A percentile compares a stretch with the other conserved stretches of the same genome.
phyloP scores from a whole-genome alignment of 225 moss, liverwort and hornwort species.

The Sphagnum tenellum region DNA sequence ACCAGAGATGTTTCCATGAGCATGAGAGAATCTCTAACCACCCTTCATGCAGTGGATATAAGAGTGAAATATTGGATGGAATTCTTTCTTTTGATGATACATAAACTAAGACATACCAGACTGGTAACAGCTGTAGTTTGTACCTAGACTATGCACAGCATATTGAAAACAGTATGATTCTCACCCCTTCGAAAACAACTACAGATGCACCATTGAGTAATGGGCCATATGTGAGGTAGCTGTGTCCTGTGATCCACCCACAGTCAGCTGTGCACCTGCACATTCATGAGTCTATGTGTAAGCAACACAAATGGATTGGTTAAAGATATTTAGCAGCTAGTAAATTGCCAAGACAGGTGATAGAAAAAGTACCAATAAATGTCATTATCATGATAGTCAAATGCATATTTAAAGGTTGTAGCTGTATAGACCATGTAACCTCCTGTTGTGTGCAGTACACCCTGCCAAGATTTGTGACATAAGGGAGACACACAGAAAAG shows the following conservation, averaged over 20 bases:
- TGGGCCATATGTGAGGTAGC: constrained; percentile 94
- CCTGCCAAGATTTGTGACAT: constrained; percentile 21
- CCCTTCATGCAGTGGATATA: too few relatives aligned
- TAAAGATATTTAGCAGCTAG: too few relatives aligned
- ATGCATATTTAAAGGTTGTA: constrained; percentile 53
- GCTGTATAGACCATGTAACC: constrained; percentile 60
- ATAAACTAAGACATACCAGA: too few relatives aligned
- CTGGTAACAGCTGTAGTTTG: too few relatives aligned
- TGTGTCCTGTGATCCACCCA: constrained; percentile 99
- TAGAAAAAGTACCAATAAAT: constrained; percentile 33
- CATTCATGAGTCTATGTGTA: not conserved
- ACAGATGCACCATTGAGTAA: constrained; percentile 82
- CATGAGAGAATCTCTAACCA: too few relatives aligned
- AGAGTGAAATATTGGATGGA: too few relatives aligned
- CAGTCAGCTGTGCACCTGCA: constrained; percentile 97
- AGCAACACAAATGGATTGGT: too few relatives aligned
- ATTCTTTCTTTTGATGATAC: too few relatives aligned
- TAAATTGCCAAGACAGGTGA: too few relatives aligned
- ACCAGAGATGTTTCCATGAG: too few relatives aligned
- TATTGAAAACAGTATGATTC: not conserved
- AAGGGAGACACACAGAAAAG: not conserved
- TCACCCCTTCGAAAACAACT: constrained; percentile 94
- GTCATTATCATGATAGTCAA: constrained; percentile 55
- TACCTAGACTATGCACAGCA: not conserved
- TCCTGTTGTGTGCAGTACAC: constrained; percentile 57